Conservation (phyloP, 352 stramenopile genomes). For the Phytopythium chamaehyphon region DNA sequence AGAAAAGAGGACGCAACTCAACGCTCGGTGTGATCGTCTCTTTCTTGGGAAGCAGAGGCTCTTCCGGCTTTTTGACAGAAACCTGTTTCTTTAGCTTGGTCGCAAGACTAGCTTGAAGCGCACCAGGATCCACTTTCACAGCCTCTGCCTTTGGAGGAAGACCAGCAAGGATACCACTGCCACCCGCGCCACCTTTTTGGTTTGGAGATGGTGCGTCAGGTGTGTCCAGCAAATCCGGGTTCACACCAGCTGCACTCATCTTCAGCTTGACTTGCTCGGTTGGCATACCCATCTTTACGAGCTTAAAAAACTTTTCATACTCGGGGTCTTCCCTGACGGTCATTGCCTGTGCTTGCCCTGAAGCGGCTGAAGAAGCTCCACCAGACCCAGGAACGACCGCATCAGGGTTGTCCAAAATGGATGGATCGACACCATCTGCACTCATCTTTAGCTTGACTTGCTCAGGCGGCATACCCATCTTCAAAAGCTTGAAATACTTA, state of each 20-base stretch:
- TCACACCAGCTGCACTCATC: conserved; percentile 74
- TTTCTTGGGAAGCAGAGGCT: conserved; percentile 82
- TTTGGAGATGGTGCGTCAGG: conserved; percentile 72
- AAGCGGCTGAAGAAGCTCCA: conserved; percentile 7
- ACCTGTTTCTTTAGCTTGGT: conserved; percentile 38
- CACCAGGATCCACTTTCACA: conserved; percentile 62
- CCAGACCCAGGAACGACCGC: conserved; percentile 69
- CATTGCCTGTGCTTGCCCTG: conserved; percentile 19
- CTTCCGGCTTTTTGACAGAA: conserved; percentile 50
- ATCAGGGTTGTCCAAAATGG: conserved; percentile 87
- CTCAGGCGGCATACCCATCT: conserved; percentile 92
- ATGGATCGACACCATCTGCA: conserved; percentile 88
- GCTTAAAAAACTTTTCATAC: conserved; percentile 96
- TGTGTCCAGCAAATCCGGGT: conserved; percentile 60
- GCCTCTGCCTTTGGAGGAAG: conserved; percentile 60
- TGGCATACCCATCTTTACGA: conserved; percentile 89
- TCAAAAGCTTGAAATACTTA: conserved; percentile 97
- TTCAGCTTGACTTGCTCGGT: conserved; percentile 92
- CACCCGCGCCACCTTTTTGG: conserved; percentile 25
- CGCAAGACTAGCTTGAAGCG: conserved; percentile 54
- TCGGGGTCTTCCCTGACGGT: conserved; percentile 90
- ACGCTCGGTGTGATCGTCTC: conserved; percentile 83
- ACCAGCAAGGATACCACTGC: conserved; percentile 38
- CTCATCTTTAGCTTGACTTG: conserved; percentile 96
- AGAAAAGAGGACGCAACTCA: conserved; percentile 86